Conservation (phyloP, 2,329 filamentous ascomycete species). For the Beauveria scarabaeidicola region DNA sequence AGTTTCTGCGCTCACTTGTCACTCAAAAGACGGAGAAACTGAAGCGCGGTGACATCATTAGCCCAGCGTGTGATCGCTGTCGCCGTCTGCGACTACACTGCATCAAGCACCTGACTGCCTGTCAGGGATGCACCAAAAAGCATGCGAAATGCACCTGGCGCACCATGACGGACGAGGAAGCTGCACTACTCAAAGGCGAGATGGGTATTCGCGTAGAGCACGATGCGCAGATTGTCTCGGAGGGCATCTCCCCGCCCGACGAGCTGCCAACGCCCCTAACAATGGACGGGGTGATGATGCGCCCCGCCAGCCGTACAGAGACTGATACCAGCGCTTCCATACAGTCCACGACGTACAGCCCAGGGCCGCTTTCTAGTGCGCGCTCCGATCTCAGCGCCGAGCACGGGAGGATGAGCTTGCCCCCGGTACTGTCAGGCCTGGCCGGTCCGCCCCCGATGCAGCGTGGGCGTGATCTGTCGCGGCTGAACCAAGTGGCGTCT, state of each 20-base stretch:
- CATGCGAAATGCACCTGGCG: conserved; percentile 85
- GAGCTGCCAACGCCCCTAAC: background rate
- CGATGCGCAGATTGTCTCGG: background rate
- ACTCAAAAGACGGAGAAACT: conserved; percentile 68
- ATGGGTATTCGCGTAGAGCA: conserved; percentile 15
- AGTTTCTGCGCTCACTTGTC: conserved; percentile 47
- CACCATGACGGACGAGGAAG: conserved; percentile 66
- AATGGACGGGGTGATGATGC: background rate
- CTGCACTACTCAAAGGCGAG: conserved; percentile 23
- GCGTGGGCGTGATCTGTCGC: conserved; percentile 17
- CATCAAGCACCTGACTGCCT: conserved; percentile 77
- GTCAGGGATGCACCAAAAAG: conserved; percentile 81
- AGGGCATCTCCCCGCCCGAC: background rate
- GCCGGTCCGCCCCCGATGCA: background rate
- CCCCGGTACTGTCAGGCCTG: conserved; percentile 1
- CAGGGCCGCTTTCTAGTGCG: conserved; percentile 9
- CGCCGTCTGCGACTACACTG: conserved; percentile 72
- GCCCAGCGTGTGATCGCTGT: conserved; percentile 80
- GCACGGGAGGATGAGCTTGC: conserved; percentile 2
- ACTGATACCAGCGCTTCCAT: conserved; percentile 9
- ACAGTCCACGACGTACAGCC: conserved; percentile 8
- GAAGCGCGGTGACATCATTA: conserved; percentile 62
- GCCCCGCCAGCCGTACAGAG: conserved; percentile 11
- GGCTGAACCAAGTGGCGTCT: conserved; percentile 29
- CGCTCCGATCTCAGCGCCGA: conserved; percentile 11